Base-by-base conservation (phyloP, 306 rosid genomes). In the Pyrus communis region DNA sequence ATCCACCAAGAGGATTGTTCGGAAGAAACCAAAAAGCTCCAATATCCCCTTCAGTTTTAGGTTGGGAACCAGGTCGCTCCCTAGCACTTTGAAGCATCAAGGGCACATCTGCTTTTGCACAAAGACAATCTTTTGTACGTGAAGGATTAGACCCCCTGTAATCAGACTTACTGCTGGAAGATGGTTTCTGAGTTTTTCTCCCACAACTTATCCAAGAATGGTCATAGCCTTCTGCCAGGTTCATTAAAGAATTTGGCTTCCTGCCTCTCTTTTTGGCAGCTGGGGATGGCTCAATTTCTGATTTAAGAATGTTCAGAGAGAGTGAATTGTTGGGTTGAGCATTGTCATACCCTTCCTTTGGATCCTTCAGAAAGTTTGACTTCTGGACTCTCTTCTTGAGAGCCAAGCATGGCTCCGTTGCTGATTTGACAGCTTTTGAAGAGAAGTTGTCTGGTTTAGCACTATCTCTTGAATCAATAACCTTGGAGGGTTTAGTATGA, bases 161-260 rank as follows among this genome's bases (percentile, higher is more conserved):
- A 30, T 40, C 33, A 59, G 82, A 79, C 84, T 82, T 88, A 54
- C 75, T 75, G 38, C 42, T 81, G 55, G 42, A 70, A 75, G 83
- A 40, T 71, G 62, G 67, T 64, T 75, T 82, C 59, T 70, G 35
- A 31, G 59, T 64, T 75, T 83, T 86, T 45, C 70, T 80, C n/a
- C 76, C 85, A 23, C 9, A 23, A 72, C 18, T 42, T 60, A 87
- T 80, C 90, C 87, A 87, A 54, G 80, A 73, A 79, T 78, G 85
- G 22, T 90, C 90, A 74, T 90, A 88, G 69, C 98, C 96, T 85
- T 91, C 95, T 54, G 88, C 91, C 15, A 87, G 86, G 75, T 89
- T 88, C 90, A 87, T 78, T 57, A 88, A 79, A 62, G 95, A 88
- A 81, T 91, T 93, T 49, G 97, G 93, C 85, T 84, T 91, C 70